Conservation (phyloP, 2,329 filamentous ascomycete species). For the Xylaria multiplex region DNA sequence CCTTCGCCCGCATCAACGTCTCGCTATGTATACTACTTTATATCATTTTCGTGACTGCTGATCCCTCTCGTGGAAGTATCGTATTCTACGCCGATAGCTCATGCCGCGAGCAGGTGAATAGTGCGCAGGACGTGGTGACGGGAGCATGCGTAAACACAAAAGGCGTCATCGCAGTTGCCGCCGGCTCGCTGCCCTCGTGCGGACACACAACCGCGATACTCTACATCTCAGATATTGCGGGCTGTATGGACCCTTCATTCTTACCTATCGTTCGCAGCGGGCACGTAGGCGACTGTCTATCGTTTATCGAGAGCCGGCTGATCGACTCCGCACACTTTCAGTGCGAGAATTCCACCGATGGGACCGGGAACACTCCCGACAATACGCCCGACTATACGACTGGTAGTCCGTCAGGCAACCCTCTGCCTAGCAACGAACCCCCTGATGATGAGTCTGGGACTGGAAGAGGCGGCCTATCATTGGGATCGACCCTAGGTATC, state of each 20-base stretch:
- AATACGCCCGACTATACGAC: conserved; percentile 10
- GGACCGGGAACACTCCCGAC: conserved; percentile 7
- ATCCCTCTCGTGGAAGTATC: conserved; percentile 13
- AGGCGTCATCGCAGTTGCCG: conserved; percentile 16
- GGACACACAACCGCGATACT: conserved; percentile 15
- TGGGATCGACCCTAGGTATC: not conserved
- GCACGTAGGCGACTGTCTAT: conserved; percentile 13
- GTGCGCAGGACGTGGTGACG: conserved; percentile 1
- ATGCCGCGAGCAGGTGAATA: conserved; percentile 14
- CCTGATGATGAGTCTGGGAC: conserved; percentile 11
- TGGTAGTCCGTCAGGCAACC: not conserved
- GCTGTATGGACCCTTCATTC: conserved; percentile 18
- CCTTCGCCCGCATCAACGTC: conserved; percentile 8
- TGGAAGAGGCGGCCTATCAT: conserved; percentile 10
- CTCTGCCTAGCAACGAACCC: conserved; percentile 9
- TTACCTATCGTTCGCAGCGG: conserved; percentile 19
- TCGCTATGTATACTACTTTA: conserved; percentile 13
- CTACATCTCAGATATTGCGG: conserved; percentile 16
- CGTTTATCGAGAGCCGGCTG: conserved; percentile 13
- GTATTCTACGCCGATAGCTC: conserved; percentile 15
- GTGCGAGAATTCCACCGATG: conserved; percentile 8
- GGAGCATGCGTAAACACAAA: conserved; percentile 10
- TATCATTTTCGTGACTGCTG: not conserved
- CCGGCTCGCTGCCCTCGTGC: conserved; percentile 10
- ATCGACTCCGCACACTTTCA: conserved; percentile 18